phyloP scores from a whole-genome alignment of 2,329 filamentous ascomycete genomes.

The Rhynchosporium secalis region DNA sequence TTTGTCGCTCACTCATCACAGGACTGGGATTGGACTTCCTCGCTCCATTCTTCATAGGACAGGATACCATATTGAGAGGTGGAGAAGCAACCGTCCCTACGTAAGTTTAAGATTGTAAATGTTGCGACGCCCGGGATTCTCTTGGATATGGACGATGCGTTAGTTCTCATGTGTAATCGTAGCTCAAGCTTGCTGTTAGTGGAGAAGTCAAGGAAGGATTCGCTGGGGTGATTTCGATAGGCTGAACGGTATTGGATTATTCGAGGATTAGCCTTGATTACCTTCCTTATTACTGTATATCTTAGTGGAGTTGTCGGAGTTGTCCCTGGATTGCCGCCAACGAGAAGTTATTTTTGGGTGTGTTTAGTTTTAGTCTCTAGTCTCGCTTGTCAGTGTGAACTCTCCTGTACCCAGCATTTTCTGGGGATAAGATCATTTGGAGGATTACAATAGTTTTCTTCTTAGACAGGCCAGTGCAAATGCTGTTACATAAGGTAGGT shows the following conservation, averaged over 20 bases:
- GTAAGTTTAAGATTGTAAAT: background rate
- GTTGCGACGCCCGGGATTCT: background rate
- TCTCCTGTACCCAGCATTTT: too few relatives aligned
- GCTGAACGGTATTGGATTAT: background rate
- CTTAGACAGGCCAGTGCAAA: too few relatives aligned
- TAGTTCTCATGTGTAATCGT: background rate
- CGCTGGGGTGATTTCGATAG: background rate
- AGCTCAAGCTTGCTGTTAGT: slow-evolving; percentile 1
- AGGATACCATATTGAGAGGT: background rate
- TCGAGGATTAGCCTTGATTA: background rate
- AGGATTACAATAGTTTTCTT: too few relatives aligned
- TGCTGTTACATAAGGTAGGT: too few relatives aligned
- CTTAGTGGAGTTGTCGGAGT: background rate
- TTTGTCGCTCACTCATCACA: background rate
- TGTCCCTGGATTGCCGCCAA: background rate
- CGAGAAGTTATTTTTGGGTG: too few relatives aligned
- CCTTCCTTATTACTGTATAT: background rate
- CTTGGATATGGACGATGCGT: background rate
- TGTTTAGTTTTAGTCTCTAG: too few relatives aligned
- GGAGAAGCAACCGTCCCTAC: background rate
- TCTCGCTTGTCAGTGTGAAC: too few relatives aligned
- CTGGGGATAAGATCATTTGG: too few relatives aligned
- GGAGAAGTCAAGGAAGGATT: background rate
- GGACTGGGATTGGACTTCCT: background rate
- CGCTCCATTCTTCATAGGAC: background rate